Base-by-base conservation (phyloP, 768 basidiomycete genomes). In the Pisolithus marmoratus region DNA sequence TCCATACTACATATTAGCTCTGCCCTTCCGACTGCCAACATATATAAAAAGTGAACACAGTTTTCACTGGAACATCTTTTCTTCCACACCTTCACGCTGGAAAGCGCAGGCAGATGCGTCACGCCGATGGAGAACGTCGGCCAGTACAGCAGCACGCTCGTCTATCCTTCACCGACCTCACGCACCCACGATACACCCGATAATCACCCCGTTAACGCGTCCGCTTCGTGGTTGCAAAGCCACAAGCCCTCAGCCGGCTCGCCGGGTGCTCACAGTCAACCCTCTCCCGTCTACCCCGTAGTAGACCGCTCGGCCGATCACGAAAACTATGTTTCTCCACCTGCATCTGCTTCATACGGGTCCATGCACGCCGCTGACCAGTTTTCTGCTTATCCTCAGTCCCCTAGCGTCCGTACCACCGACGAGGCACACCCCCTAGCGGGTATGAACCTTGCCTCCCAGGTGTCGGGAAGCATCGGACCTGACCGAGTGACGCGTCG, bases 391-490 rank as follows among this genome's bases (percentile, higher is more conserved):
- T 65, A 62, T 54, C 58, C 63, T 0, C 64, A 71, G 46, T 64
- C 65, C 1, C 64, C 64, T 12, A 57, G 63, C 15, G 48, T 69
- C 14, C 68, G 66, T 42, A 54, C 56, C 19, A 62, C 64, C 53
- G 61, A 67, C 9, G 56, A 57, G 56, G 58, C 63, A 41, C 63
- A 60, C 43, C 54, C 61, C 51, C 49, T 60, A 50, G 50, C 49
- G 51, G 46, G 57, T 38, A 53, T 69, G 54, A 46, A 54, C 22
- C 70, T 75, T 46, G 52, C 60, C 36, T 50, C 66, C 3, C 79
- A 79, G 65, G 67, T 79, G 37, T 69, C 77, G 12, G 68, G 78
- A 27, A 79, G 72, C 67, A 74, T 80, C 54, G 82, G 81, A 0
- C 80, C 82, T 44, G 67, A 69, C 54, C 77, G 82, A 54, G 66